Base-by-base conservation (phyloP, 1,139 yeast genomes). In the Kazachstania sp. region DNA sequence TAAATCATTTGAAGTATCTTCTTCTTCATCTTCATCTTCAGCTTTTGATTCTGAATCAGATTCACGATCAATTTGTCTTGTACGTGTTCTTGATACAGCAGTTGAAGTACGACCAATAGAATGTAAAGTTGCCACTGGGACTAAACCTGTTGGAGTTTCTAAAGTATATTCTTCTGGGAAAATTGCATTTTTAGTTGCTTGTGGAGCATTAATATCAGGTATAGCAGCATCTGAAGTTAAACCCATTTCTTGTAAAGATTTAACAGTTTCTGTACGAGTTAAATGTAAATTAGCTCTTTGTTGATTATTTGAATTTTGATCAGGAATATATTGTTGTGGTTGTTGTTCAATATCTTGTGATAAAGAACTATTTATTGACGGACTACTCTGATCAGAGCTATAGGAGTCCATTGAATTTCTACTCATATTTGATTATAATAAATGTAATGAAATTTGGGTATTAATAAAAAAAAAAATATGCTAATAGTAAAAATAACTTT, bases 81-180 rank as follows among this genome's bases (percentile, higher is more conserved):
- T 65, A 50, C 67, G 59, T 13, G 66, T 63, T 50, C 68, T 63
- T 45, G 70, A 62, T 26, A 64, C 56, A 15, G 65, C 65, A 2
- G 75, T 62, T 46, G 71, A 68, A 1, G 71, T 62, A 71, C 94
- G 75, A 39, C 94, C 94, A 41, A 84, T 52, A 4, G 75, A 71
- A 44, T 78, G 84, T 57, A 87, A 71, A 0, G 95, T 83, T 40
- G 78, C 71, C 3, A 82, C 85, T 2, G 87, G 90, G 7, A 87
- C 96, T 48, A 87, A 72, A 54, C 96, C 96, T 5, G 95, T 85
- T 45, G 76, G 74, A 1, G 96, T 87, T 70, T 87, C 96, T 63
- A 87, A 58, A 7, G 88, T 83, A 65, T 85, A 87, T 65, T 87
- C 95, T 71, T 87, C 96, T 13, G 96, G 96, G 72, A 87, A 87